Percentiles rank a stretch among this genome's conserved stretches.
These are phyloP conservation scores for Cyamopsis tetragonoloba DNA, from an alignment of 306 rosid genomes.

Conservation along the genomic window DNA sequence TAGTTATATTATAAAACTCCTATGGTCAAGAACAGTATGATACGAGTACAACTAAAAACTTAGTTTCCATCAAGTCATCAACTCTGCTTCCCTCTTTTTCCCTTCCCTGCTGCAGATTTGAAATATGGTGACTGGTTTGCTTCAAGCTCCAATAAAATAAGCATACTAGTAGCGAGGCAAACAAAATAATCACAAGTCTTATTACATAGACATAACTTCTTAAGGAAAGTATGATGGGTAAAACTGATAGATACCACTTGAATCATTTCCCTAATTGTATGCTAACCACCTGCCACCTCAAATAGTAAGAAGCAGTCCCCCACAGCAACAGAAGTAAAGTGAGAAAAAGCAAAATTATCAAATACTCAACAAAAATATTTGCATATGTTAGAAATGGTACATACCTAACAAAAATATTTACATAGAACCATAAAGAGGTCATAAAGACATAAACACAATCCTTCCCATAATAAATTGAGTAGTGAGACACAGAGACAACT, in stretches of 20 bases:
- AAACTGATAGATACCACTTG: neutral
- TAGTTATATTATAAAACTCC: neutral
- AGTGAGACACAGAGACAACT: neutral
- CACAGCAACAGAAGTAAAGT: neutral
- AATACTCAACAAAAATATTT: neutral
- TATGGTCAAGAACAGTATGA: neutral
- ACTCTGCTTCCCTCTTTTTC: neutral
- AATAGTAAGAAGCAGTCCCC: neutral
- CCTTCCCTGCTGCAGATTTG: neutral
- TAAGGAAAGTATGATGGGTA: neutral
- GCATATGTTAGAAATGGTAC: neutral
- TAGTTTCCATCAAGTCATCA: neutral
- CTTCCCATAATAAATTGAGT: neutral
- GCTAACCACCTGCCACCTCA: too few relatives aligned
- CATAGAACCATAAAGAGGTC: neutral
- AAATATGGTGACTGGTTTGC: neutral
- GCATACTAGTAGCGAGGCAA: neutral
- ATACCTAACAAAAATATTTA: neutral
- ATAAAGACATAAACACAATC: neutral
- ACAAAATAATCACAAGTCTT: neutral
- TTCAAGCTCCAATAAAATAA: neutral
- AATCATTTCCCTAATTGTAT: neutral
- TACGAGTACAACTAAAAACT: slow-evolving; percentile 18
- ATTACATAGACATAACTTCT: neutral
- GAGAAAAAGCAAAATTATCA: neutral